Conservation (phyloP, 83 land plant species). For the Picea mariana region DNA sequence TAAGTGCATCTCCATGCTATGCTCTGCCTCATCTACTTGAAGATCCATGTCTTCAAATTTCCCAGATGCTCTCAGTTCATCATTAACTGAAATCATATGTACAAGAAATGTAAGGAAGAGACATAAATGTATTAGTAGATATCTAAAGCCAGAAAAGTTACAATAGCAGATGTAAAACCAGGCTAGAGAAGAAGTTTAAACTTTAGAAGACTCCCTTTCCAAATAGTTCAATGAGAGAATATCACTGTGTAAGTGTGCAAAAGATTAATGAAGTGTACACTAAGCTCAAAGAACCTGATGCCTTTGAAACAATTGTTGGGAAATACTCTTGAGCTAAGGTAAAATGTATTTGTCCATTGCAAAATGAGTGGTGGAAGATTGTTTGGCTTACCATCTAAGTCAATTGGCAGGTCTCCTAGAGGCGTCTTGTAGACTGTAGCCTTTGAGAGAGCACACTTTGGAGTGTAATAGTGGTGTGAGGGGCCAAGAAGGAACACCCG, state of each 20-base stretch:
- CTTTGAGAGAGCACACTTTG: constrained; percentile 87
- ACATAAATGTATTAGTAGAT: not conserved
- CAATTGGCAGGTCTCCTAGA: constrained; percentile 90
- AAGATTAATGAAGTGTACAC: not conserved
- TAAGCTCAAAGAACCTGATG: not conserved
- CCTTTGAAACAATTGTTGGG: not conserved
- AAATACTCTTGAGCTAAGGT: constrained; percentile 6
- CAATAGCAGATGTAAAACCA: constrained; percentile 3
- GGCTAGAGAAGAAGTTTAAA: not conserved
- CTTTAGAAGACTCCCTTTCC: too few species aligned
- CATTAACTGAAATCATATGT: constrained; percentile 53
- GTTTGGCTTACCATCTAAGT: constrained; percentile 73
- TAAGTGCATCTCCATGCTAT: constrained; percentile 99
- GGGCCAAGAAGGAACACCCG: constrained; percentile 97
- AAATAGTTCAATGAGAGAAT: not conserved
- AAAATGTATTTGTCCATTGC: not conserved
- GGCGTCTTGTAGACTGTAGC: constrained; percentile 91
- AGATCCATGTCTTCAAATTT: constrained; percentile 90
- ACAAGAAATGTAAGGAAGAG: not conserved
- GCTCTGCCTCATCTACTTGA: constrained; percentile 95
- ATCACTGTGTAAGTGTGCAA: not conserved
- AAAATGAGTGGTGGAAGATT: not conserved
- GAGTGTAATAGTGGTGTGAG: constrained; percentile 94
- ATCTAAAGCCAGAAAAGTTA: not conserved
- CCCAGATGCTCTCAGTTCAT: constrained; percentile 82